Evolutionary conservation across 108 stramenopile species (phyloP).

Genomic region (Skeletonema marinoi): DNA sequence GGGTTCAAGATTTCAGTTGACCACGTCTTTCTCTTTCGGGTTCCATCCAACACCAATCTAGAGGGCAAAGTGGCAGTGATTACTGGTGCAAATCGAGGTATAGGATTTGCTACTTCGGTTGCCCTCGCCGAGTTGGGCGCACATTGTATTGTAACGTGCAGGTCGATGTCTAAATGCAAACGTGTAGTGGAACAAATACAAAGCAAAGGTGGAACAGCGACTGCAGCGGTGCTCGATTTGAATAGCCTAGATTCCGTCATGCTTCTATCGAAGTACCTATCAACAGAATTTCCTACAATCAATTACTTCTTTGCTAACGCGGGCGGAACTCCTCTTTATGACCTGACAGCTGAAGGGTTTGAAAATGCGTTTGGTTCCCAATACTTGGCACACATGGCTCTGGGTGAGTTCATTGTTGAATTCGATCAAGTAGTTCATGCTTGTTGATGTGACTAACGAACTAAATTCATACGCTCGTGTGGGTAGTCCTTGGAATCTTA

Average conservation of each 20-base stretch:
- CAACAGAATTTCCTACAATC: not conserved
- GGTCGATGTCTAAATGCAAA: not conserved
- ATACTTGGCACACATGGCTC: constrained; percentile 7
- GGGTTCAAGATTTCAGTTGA: no score
- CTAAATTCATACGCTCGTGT: no score
- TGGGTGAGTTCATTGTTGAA: not conserved
- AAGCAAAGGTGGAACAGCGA: not conserved
- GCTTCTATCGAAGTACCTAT: not conserved
- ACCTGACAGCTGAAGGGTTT: constrained; percentile 10
- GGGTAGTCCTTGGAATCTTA: not conserved
- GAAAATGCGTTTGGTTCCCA: constrained; percentile 3
- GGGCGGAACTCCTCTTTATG: constrained; percentile 1
- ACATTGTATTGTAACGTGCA: constrained; percentile 18
- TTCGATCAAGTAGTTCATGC: not conserved
- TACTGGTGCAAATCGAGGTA: constrained; percentile 51
- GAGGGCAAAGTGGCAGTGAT: constrained; percentile 42
- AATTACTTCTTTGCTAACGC: constrained; percentile 4
- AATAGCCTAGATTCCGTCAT: not conserved
- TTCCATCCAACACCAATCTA: constrained; percentile 1
- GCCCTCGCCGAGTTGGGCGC: constrained; percentile 44
- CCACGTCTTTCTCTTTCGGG: not conserved
- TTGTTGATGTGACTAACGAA: not conserved
- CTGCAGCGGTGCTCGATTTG: not conserved
- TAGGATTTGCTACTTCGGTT: constrained; percentile 54
- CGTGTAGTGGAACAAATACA: not conserved